These are phyloP conservation scores for Wallacemonas sp. DNA, from an alignment of 208 protist species.

Conservation along the genomic window DNA sequence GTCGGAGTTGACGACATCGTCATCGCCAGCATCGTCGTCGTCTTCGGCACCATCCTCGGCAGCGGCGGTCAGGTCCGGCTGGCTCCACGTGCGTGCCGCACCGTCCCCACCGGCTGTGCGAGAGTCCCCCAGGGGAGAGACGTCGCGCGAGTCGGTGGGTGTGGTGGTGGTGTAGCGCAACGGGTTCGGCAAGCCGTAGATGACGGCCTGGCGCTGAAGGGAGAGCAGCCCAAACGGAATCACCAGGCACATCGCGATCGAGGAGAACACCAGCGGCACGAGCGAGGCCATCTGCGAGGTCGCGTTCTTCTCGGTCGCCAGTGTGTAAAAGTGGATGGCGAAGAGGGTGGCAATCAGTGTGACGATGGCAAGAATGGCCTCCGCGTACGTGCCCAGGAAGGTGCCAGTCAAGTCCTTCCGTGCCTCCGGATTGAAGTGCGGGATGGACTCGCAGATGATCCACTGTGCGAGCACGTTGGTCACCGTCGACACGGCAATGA, in stretches of 20 bases:
- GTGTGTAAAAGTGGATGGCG: slow-evolving; percentile 50
- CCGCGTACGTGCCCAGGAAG: slow-evolving; percentile 63
- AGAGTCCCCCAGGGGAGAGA: no score
- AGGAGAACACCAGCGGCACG: slow-evolving; percentile 50
- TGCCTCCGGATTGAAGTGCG: slow-evolving; percentile 42
- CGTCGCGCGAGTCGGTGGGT: neutral
- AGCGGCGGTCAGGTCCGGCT: slow-evolving; percentile 20
- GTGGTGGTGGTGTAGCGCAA: neutral
- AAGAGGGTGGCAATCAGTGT: slow-evolving; percentile 60
- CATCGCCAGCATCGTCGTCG: neutral
- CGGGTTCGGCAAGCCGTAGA: slow-evolving; percentile 27
- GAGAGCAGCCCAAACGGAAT: slow-evolving; percentile 75
- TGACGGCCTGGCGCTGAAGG: slow-evolving; percentile 59
- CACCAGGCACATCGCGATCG: slow-evolving; percentile 51
- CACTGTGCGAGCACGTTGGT: slow-evolving; percentile 57
- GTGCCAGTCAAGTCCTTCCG: slow-evolving; percentile 22
- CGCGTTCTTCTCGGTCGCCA: slow-evolving; percentile 27
- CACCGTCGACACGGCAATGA: slow-evolving; percentile 37
- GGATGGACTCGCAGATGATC: slow-evolving; percentile 46
- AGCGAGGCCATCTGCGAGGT: slow-evolving; percentile 36
- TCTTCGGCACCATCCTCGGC: slow-evolving; percentile 22
- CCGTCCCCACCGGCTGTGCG: no score
- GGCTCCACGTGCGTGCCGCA: no score
- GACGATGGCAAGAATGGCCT: slow-evolving; percentile 64
- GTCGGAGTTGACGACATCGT: neutral